A percentile compares a stretch with the other conserved stretches of the same genome.
phyloP scores from a whole-genome alignment of 331 rosid species.

The Malus hybrid region DNA sequence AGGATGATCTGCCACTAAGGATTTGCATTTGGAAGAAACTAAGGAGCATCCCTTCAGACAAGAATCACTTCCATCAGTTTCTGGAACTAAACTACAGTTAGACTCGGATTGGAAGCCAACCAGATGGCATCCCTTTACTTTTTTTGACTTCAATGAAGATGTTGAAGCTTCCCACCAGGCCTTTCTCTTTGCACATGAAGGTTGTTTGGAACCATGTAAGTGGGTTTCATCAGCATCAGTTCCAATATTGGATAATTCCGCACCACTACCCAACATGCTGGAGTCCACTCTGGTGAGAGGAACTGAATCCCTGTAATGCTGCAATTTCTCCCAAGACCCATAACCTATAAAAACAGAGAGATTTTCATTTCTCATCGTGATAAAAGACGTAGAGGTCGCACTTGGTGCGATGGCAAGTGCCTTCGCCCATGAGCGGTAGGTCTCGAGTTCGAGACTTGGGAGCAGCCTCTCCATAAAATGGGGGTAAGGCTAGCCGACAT shows the following conservation, averaged over 20 bases:
- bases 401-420: too few relatives aligned
- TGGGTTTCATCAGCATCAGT: slow-evolving; percentile 22
- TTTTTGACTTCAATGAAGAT: slow-evolving; percentile 86
- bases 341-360: slow-evolving; percentile 13
- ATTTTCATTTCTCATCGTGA: neutral
- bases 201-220: slow-evolving; percentile 41
- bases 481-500: too few relatives aligned
- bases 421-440: too few relatives aligned
- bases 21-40: slow-evolving; percentile 20
- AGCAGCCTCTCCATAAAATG: too few relatives aligned
- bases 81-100: slow-evolving; percentile 30
- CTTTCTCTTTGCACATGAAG: slow-evolving; percentile 49
- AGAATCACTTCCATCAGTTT: slow-evolving; percentile 30
- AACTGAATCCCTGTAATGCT: slow-evolving; percentile 17
- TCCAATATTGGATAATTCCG: slow-evolving; percentile 23
- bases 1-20: slow-evolving; percentile 21
- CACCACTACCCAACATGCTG: slow-evolving; percentile 15
- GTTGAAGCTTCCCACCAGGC: slow-evolving; percentile 86
- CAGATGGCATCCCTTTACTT: slow-evolving; percentile 71
- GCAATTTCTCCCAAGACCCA: slow-evolving; percentile 22
- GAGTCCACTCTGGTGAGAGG: slow-evolving; percentile 24
- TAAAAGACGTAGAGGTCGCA: neutral
- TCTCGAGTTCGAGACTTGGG: too few relatives aligned
- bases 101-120: slow-evolving; percentile 36
- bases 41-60: slow-evolving; percentile 30